Percentiles rank a stretch among this genome's conserved stretches.
Conservation (phyloP, 1,284 basidiomycete species). For the Microbotryum intermedium region DNA sequence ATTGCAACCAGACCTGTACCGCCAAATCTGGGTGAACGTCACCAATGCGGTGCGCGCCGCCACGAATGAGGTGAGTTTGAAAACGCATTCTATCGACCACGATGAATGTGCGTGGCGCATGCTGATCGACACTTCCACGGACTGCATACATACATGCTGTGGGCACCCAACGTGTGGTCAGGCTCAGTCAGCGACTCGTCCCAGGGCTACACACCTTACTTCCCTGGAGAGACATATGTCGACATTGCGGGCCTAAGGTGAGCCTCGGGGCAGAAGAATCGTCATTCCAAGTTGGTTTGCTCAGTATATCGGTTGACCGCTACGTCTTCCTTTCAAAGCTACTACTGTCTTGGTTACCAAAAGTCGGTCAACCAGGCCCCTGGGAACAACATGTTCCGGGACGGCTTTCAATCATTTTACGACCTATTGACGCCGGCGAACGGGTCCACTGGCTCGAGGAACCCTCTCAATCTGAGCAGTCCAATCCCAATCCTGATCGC, state of each 20-base stretch:
- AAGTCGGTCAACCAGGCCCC: constrained; percentile 18
- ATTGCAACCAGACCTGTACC: constrained; percentile 13
- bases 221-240: constrained; percentile 31
- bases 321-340: constrained; percentile 3
- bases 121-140: neutral
- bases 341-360: constrained; percentile 22
- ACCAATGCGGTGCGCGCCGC: constrained; percentile 17
- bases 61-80: constrained; percentile 15
- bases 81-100: too few relatives aligned
- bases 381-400: constrained; percentile 4
- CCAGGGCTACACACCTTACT: constrained; percentile 32
- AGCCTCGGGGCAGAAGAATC: too few relatives aligned
- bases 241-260: too few relatives aligned
- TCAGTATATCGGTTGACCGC: too few relatives aligned
- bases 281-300: too few relatives aligned
- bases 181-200: constrained; percentile 16
- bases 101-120: too few relatives aligned
- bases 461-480: constrained; percentile 10
- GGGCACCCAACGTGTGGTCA: constrained; percentile 31
- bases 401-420: constrained; percentile 28
- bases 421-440: constrained; percentile 11
- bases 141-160: constrained; percentile 31
- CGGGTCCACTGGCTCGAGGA: neutral
- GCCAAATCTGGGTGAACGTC: constrained; percentile 17
- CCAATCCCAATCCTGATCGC: constrained; percentile 28